Evolutionary conservation across 2,329 filamentous ascomycete species (phyloP).

Genomic region (Hymenoscyphus scutula): DNA sequence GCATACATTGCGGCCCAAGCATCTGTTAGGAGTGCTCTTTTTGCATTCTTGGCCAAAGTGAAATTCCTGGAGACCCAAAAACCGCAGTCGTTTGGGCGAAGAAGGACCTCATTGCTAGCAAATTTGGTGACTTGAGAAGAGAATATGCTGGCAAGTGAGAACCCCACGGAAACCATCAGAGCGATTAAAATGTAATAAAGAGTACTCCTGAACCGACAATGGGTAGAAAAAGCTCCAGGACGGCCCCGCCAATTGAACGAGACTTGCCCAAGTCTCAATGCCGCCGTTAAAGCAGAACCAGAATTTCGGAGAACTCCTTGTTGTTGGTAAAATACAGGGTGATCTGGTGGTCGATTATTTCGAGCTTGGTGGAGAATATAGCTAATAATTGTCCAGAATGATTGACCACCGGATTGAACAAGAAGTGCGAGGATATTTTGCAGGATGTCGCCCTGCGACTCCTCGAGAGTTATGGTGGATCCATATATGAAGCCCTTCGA

Average conservation of each 20-base stretch:
- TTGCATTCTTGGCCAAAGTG: neutral
- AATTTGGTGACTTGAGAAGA: slow-evolving; percentile 2
- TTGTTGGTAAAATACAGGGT: slow-evolving; percentile 13
- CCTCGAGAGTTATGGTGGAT: slow-evolving; percentile 12
- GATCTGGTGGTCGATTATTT: neutral
- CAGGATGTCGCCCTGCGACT: slow-evolving; percentile 8
- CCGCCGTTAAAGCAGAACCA: slow-evolving; percentile 6
- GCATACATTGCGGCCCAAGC: neutral
- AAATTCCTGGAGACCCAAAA: neutral
- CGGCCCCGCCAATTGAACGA: slow-evolving; percentile 6
- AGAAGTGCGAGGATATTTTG: slow-evolving; percentile 12
- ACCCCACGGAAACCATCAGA: neutral
- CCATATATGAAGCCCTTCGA: neutral
- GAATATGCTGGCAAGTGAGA: slow-evolving; percentile 2
- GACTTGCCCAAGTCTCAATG: slow-evolving; percentile 6
- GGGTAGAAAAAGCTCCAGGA: neutral
- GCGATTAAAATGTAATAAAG: slow-evolving; percentile 1
- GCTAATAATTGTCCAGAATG: slow-evolving; percentile 14
- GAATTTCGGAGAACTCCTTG: slow-evolving; percentile 12
- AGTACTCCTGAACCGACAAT: neutral
- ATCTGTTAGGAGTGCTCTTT: neutral
- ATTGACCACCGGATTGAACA: slow-evolving; percentile 6
- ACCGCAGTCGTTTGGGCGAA: slow-evolving; percentile 2
- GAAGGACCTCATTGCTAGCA: neutral
- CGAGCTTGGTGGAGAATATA: slow-evolving; percentile 15